phyloP scores from a whole-genome alignment of 2,329 filamentous ascomycete genomes.

The Epichloe typhina region DNA sequence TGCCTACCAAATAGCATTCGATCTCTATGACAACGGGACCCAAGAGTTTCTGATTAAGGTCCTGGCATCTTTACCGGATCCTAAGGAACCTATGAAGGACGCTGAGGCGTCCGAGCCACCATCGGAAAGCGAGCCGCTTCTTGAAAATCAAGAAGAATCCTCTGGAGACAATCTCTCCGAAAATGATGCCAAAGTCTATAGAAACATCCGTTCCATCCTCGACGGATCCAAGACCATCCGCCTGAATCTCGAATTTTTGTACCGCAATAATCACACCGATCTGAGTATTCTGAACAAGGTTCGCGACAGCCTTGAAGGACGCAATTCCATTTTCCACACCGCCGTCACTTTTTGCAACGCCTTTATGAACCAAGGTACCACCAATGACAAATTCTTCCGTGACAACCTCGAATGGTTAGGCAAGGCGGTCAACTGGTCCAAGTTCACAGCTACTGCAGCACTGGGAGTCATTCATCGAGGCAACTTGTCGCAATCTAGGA shows the following conservation, averaged over 20 bases:
- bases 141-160: slow-evolving; percentile 36
- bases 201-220: slow-evolving; percentile 55
- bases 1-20: slow-evolving; percentile 95
- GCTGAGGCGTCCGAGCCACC: slow-evolving; percentile 31
- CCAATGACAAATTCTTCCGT: slow-evolving; percentile 95
- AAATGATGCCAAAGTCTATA: slow-evolving; percentile 42
- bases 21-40: slow-evolving; percentile 95
- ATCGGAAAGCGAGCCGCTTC: slow-evolving; percentile 34
- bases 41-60: slow-evolving; percentile 93
- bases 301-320: slow-evolving; percentile 83
- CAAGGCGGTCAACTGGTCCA: slow-evolving; percentile 98
- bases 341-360: slow-evolving; percentile 95
- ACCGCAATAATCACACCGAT: slow-evolving; percentile 89
- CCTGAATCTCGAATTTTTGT: slow-evolving; percentile 90
- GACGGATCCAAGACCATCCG: slow-evolving; percentile 89
- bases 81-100: slow-evolving; percentile 28
- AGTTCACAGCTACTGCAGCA: slow-evolving; percentile 94
- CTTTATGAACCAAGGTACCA: slow-evolving; percentile 98
- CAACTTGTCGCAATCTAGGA: slow-evolving; percentile 84
- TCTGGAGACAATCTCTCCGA: slow-evolving; percentile 41
- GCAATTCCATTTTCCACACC: slow-evolving; percentile 97
- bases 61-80: slow-evolving; percentile 60
- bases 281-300: slow-evolving; percentile 90
- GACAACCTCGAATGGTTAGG: slow-evolving; percentile 96
- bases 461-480: slow-evolving; percentile 93